A percentile compares a stretch with the other conserved stretches of the same genome.
phyloP scores from a whole-genome alignment of 179 eudicot species.

The Drosera spatulata region DNA sequence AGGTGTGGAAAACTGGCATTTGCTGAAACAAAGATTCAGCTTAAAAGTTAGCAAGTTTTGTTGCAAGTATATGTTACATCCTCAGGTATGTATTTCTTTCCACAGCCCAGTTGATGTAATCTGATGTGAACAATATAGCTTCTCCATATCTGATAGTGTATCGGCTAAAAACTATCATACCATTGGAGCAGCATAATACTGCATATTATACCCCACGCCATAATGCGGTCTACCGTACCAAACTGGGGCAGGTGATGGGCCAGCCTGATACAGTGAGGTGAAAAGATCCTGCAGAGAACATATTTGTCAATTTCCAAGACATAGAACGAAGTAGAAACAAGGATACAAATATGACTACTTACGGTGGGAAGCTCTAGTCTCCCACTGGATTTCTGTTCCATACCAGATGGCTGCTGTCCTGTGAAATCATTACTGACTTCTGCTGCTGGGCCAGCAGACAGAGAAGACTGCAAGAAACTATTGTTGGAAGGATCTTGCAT shows the following conservation, averaged over 20 bases:
- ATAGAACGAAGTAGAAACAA: slow-evolving; percentile 1
- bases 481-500: slow-evolving; percentile 10
- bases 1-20: slow-evolving; percentile 15
- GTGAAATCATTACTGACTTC: slow-evolving; percentile 9
- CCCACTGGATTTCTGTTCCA: slow-evolving; percentile 23
- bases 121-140: neutral
- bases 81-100: neutral
- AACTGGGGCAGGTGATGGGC: slow-evolving; percentile 20
- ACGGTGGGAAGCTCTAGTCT: slow-evolving; percentile 61
- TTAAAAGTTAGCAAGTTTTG: neutral
- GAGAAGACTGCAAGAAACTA: slow-evolving; percentile 16
- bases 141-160: too few relatives aligned
- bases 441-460: slow-evolving; percentile 3
- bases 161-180: slow-evolving; percentile 12
- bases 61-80: neutral
- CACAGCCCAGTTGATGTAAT: neutral
- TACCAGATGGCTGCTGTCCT: slow-evolving; percentile 8
- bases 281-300: slow-evolving; percentile 55
- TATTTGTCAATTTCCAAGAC: slow-evolving; percentile 1
- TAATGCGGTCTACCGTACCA: slow-evolving; percentile 38
- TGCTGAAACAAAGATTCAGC: slow-evolving; percentile 25
- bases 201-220: slow-evolving; percentile 40
- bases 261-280: slow-evolving; percentile 24
- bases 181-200: slow-evolving; percentile 30
- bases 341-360: slow-evolving; percentile 4